Base-by-base conservation (phyloP, 2,329 filamentous ascomycete species). In the Phaeosphaeriaceae sp. region DNA sequence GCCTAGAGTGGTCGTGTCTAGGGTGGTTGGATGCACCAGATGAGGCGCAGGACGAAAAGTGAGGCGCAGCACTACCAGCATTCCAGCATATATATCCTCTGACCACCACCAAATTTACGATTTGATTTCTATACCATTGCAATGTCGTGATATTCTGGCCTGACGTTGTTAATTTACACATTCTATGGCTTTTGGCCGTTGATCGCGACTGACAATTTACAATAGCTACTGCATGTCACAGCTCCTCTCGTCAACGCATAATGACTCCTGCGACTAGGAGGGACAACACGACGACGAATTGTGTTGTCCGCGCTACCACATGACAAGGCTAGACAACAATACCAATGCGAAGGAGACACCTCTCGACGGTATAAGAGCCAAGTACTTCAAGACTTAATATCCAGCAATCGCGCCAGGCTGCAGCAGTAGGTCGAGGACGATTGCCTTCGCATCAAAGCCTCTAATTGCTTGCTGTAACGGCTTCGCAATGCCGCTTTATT, bases 21-120 rank as follows among this genome's bases (percentile, higher is more conserved):
- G 63, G 63, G 63, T 68, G 70, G 63, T 69, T 62, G 65, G 61
- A 59, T 62, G 60, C 55, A 50, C 54, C 56, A 56, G 46, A 58
- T 53, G 49, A 67, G 70, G 71, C 71, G 71, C 67, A 66, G 60
- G 62, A 20, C 63, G 64, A 24, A 69, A 62, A 74, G 66, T 75
- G 73, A 75, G 73, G 73, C 72, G 71, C 71, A 74, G 71, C 71
- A 74, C 60, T 63, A 54, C 51, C 61, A 61, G 60, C 25, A n/a
- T 49, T 47, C 24, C 46, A 46, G 59, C 63, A 62, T 73, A 73
- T 67, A 70, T 61, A 61, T 52, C 20, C 6, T 7, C 41, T 44
- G 31, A 36, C 11, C 31, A 36, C 31, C 31, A 36, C 13, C 31
- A 13, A 36, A 13, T 15, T 36, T 36, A 36, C 13, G 13, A 52